Evolutionary conservation across 2,329 filamentous ascomycete species (phyloP).

Genomic region (Beauveria brongniartii): DNA sequence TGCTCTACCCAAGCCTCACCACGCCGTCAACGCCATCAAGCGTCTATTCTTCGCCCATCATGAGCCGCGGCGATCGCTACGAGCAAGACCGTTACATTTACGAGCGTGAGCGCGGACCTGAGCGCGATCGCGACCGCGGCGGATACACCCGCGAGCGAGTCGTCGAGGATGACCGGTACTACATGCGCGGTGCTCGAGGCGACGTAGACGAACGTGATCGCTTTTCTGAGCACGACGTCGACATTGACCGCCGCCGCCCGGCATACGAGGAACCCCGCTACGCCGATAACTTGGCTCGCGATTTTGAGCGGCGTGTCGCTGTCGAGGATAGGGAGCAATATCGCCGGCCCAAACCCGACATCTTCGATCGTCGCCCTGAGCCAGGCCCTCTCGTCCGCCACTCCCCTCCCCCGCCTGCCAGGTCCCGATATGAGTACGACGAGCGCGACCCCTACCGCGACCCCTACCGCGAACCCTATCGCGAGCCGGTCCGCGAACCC

Average conservation of each 20-base stretch:
- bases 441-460: slow-evolving; percentile 51
- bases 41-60: not conserved
- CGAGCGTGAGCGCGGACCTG: slow-evolving; percentile 17
- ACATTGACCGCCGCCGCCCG: slow-evolving; percentile 29
- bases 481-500: slow-evolving; percentile 29
- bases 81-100: slow-evolving; percentile 10
- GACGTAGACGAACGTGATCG: slow-evolving; percentile 39
- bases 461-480: slow-evolving; percentile 31
- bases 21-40: not conserved
- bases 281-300: slow-evolving; percentile 17
- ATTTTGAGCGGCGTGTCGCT: slow-evolving; percentile 47
- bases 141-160: slow-evolving; percentile 29
- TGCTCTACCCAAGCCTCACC: not conserved
- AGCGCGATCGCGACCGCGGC: slow-evolving; percentile 37
- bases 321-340: slow-evolving; percentile 42
- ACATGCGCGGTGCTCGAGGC: slow-evolving; percentile 27
- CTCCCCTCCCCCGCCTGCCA: slow-evolving; percentile 6
- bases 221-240: slow-evolving; percentile 33
- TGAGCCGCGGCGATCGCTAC: slow-evolving; percentile 11
- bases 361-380: slow-evolving; percentile 70
- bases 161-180: slow-evolving; percentile 45
- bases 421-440: slow-evolving; percentile 33
- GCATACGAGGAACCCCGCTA: slow-evolving; percentile 46
- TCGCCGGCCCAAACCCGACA: slow-evolving; percentile 66
- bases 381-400: slow-evolving; percentile 33